Evolutionary conservation across 306 rosid species (phyloP).

Genomic region (Arachis hypogaea): DNA sequence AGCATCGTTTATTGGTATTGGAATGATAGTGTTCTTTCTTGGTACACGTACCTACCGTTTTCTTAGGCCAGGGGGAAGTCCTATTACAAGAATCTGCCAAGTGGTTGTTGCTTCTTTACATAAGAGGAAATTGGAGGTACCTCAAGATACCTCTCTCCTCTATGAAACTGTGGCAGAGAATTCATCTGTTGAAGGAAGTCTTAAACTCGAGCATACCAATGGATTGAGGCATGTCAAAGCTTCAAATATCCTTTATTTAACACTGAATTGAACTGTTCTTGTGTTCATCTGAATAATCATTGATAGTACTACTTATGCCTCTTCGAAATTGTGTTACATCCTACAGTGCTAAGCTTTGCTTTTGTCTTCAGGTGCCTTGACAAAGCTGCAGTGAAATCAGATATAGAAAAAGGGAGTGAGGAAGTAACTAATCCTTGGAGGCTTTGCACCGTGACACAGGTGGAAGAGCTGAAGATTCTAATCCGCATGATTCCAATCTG

Average conservation of each 20-base stretch:
- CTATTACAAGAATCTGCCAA: constrained; percentile 80
- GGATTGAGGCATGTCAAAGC: constrained; percentile 59
- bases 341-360: neutral
- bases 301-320: neutral
- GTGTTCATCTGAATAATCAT: neutral
- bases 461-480: constrained; percentile 81
- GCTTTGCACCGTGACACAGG: constrained; percentile 84
- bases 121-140: constrained; percentile 64
- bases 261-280: neutral
- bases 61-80: constrained; percentile 85
- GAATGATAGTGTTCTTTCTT: constrained; percentile 65
- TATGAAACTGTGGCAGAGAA: constrained; percentile 60
- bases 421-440: constrained; percentile 68
- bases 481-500: constrained; percentile 87
- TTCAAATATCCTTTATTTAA: neutral
- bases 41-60: constrained; percentile 76
- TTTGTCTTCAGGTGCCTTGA: constrained; percentile 69
- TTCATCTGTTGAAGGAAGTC: constrained; percentile 74
- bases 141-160: constrained; percentile 59
- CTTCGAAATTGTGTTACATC: constrained; percentile 23
- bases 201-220: constrained; percentile 73
- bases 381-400: constrained; percentile 78
- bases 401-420: constrained; percentile 51
- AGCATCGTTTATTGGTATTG: constrained; percentile 67
- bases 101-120: constrained; percentile 75